Evolutionary conservation across 2,329 filamentous ascomycete genomes (phyloP).

Genomic region (Penicillium sp.): DNA sequence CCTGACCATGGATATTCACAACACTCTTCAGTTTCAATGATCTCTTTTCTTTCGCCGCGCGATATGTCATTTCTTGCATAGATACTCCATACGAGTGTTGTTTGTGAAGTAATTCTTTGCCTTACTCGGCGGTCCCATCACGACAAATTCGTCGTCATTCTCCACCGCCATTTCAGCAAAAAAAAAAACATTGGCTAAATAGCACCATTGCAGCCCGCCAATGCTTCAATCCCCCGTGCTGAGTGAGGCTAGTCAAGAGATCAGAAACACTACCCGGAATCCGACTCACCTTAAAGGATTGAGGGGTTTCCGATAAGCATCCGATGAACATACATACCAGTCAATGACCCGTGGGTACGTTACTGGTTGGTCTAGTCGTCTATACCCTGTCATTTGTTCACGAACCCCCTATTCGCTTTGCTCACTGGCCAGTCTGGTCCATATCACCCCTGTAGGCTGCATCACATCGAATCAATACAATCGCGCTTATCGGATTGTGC

Average conservation of each 20-base stretch:
- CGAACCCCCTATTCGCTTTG: slow-evolving; percentile 2
- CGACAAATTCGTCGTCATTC: background rate
- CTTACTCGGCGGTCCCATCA: background rate
- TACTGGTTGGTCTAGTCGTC: background rate
- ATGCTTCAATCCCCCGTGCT: slow-evolving; percentile 9
- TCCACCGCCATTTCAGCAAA: slow-evolving; percentile 5
- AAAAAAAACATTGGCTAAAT: background rate
- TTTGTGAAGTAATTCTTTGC: background rate
- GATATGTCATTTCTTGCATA: background rate
- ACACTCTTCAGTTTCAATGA: background rate
- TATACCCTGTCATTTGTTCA: slow-evolving; percentile 9
- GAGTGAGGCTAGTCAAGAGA: slow-evolving; percentile 6
- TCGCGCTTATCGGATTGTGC: slow-evolving; percentile 14
- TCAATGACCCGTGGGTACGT: background rate
- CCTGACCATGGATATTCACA: background rate
- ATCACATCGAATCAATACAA: slow-evolving; percentile 10
- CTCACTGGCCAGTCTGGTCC: slow-evolving; percentile 5
- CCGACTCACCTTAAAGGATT: background rate
- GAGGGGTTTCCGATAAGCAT: slow-evolving; percentile 6
- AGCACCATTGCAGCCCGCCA: background rate
- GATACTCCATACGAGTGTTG: too few species aligned
- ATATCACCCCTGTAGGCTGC: slow-evolving; percentile 1
- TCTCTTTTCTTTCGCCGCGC: background rate
- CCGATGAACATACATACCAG: background rate
- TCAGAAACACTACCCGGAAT: slow-evolving; percentile 1